Evolutionary conservation across 768 basidiomycete genomes (phyloP).

Genomic region (Psilocybe cyanescens): DNA sequence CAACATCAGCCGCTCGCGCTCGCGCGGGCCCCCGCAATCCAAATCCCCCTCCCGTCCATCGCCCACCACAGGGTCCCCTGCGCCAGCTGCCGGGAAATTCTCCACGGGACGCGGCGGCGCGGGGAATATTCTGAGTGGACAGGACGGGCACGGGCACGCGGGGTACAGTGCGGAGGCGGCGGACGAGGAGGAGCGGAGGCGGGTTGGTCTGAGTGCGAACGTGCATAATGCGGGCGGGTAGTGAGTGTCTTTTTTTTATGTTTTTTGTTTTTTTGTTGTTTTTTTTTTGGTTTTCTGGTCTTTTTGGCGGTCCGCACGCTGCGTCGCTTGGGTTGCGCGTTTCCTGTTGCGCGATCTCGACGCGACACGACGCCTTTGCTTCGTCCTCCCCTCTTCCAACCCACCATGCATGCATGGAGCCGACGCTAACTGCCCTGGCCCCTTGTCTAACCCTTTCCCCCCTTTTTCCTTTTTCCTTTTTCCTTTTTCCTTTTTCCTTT

Average conservation of each 20-base stretch:
- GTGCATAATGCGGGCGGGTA: no score
- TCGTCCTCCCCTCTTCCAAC: not conserved
- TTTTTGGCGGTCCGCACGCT: no score
- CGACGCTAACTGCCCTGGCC: no score
- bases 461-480: not conserved
- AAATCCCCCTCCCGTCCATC: slow-evolving; percentile 1
- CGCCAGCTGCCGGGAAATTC: slow-evolving; percentile 30
- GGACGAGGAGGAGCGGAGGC: slow-evolving; percentile 28
- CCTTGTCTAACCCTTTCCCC: not conserved
- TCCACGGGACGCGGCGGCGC: slow-evolving; percentile 67
- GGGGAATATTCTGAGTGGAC: slow-evolving; percentile 54
- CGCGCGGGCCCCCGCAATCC: slow-evolving; percentile 38
- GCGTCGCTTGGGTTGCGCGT: not conserved
- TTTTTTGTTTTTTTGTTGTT: no score
- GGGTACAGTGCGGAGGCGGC: slow-evolving; percentile 18
- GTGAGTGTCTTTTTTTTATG: no score
- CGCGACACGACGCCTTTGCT: not conserved
- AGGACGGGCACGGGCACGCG: slow-evolving; percentile 27
- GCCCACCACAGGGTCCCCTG: slow-evolving; percentile 1
- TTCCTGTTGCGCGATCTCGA: slow-evolving; percentile 8
- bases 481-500: not conserved
- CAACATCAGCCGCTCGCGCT: slow-evolving; percentile 64
- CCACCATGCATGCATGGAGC: no score
- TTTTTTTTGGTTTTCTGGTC: not conserved
- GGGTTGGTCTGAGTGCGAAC: no score